A percentile compares a stretch with the other conserved stretches of the same genome.
phyloP scores from a whole-genome alignment of 2,329 filamentous ascomycete species.

The Fusarium sp. region DNA sequence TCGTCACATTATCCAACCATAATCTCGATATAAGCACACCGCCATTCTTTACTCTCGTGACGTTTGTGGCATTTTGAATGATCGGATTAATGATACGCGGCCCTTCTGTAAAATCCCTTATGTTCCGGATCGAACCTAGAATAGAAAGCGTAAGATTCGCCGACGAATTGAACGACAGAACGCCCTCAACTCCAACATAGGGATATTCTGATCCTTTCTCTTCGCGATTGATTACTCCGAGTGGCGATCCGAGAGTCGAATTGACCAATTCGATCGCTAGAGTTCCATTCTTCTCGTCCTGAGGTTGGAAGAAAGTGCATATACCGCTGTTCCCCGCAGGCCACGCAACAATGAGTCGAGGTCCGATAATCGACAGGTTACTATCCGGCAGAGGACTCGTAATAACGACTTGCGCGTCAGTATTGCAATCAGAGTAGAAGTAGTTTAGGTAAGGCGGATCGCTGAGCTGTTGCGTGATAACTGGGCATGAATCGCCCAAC shows the following conservation, averaged over 20 bases:
- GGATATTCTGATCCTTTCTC: conserved; percentile 45
- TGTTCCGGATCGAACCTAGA: conserved; percentile 68
- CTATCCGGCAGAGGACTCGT: conserved; percentile 64
- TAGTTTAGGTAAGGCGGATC: conserved; percentile 70
- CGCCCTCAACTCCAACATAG: conserved; percentile 61
- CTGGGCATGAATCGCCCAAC: not conserved
- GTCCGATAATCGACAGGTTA: conserved; percentile 62
- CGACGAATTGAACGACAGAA: conserved; percentile 65
- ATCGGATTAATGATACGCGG: conserved; percentile 58
- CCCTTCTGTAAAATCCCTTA: conserved; percentile 70
- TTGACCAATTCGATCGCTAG: conserved; percentile 62
- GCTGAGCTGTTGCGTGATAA: conserved; percentile 47
- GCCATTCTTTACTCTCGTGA: conserved; percentile 49
- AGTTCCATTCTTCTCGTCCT: conserved; percentile 60
- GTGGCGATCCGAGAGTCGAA: conserved; percentile 53
- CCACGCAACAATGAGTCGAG: conserved; percentile 69
- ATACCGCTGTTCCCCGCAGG: conserved; percentile 71
- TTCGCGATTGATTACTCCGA: conserved; percentile 55
- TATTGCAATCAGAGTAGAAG: conserved; percentile 71
- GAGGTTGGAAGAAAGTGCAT: conserved; percentile 63
- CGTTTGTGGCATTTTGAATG: conserved; percentile 63
- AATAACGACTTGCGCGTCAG: conserved; percentile 66
- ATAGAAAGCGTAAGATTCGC: conserved; percentile 64
- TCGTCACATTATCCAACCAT: conserved; percentile 70
- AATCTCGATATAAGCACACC: conserved; percentile 59